Evolutionary conservation across 768 basidiomycete species (phyloP).

Genomic region (Terana coerulea): DNA sequence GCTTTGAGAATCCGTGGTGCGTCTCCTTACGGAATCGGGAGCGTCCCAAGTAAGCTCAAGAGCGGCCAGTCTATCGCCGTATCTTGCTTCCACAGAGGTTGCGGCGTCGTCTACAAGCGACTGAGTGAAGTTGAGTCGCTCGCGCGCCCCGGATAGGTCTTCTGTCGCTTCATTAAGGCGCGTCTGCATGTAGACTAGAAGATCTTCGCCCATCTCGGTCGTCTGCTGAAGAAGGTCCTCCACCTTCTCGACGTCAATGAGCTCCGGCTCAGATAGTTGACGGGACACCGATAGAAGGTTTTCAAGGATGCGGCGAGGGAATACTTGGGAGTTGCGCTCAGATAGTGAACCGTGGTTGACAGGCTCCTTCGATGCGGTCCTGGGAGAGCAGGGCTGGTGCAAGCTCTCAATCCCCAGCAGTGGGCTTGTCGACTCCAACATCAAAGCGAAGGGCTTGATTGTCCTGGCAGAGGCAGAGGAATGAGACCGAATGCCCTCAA

Average conservation of each 20-base stretch:
- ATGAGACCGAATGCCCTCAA: slow-evolving; percentile 41
- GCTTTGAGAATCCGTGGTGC: slow-evolving; percentile 61
- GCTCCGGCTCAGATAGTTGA: slow-evolving; percentile 21
- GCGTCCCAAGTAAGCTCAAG: slow-evolving; percentile 11
- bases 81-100: slow-evolving; percentile 42
- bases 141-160: slow-evolving; percentile 46
- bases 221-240: slow-evolving; percentile 46
- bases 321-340: slow-evolving; percentile 37
- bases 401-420: slow-evolving; percentile 4
- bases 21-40: slow-evolving; percentile 28
- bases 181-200: slow-evolving; percentile 49
- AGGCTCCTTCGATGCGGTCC: neutral
- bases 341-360: slow-evolving; percentile 20
- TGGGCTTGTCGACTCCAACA: slow-evolving; percentile 23
- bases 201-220: slow-evolving; percentile 39
- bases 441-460: slow-evolving; percentile 41
- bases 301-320: slow-evolving; percentile 44
- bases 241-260: slow-evolving; percentile 38
- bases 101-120: slow-evolving; percentile 41
- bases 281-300: slow-evolving; percentile 51
- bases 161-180: slow-evolving; percentile 48
- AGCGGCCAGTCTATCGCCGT: slow-evolving; percentile 23
- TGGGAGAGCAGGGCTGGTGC: neutral
- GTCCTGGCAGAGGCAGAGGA: slow-evolving; percentile 57
- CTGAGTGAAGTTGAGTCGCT: slow-evolving; percentile 40